phyloP scores from a whole-genome alignment of 257 asterid genomes.

The Solanum infundibuliforme region DNA sequence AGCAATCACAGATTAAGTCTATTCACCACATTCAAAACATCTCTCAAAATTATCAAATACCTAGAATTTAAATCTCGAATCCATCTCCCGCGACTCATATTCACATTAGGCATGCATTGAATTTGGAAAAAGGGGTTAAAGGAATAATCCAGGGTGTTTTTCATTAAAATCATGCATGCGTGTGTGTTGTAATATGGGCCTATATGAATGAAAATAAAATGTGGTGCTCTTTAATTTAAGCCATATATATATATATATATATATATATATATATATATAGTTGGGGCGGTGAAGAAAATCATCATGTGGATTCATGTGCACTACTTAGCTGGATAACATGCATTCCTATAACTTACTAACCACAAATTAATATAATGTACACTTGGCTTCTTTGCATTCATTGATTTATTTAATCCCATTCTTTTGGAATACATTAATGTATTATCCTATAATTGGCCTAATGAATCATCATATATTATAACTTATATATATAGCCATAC shows the following conservation, averaged over 20 bases:
- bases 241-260: background rate
- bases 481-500: background rate
- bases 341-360: background rate
- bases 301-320: constrained; percentile 74
- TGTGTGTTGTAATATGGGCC: background rate
- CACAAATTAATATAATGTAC: background rate
- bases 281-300: constrained; percentile 10
- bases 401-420: constrained; percentile 11
- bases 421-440: background rate
- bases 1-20: background rate
- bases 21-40: background rate
- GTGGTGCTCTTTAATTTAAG: background rate
- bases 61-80: background rate
- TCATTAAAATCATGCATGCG: background rate
- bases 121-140: constrained; percentile 35
- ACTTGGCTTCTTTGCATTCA: constrained; percentile 13
- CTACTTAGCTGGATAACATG: constrained; percentile 38
- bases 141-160: constrained; percentile 68
- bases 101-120: constrained; percentile 29
- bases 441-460: constrained; percentile 24
- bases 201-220: background rate
- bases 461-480: background rate
- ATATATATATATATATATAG: background rate
- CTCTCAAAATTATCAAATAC: too few relatives aligned
- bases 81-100: background rate